A percentile compares a stretch with the other conserved stretches of the same genome.
These are phyloP conservation scores for Phytophthora rubi DNA, from an alignment of 352 stramenopile genomes.

Conservation along the genomic window DNA sequence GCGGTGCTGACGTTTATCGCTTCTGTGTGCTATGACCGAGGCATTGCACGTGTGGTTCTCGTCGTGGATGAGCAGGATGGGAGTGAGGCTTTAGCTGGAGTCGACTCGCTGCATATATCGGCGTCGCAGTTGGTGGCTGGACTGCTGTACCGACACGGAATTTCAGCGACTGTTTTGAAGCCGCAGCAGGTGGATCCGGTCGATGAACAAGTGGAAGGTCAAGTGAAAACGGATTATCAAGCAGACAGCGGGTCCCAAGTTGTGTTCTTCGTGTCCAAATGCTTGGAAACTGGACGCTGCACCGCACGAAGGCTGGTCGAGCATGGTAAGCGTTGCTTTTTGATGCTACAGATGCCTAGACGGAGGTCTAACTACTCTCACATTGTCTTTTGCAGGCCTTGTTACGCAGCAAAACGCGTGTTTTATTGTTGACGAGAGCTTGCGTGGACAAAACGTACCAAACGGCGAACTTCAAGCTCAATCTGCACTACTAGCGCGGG, in stretches of 20 bases:
- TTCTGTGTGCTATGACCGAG: slow-evolving; percentile 21
- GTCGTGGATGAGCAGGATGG: slow-evolving; percentile 6
- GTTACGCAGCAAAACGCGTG: slow-evolving; percentile 21
- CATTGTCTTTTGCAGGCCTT: slow-evolving; percentile 19
- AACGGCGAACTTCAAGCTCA: slow-evolving; percentile 21
- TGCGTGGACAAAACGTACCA: slow-evolving; percentile 15
- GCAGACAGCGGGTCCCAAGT: slow-evolving; percentile 2
- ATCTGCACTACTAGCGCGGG: slow-evolving; percentile 22
- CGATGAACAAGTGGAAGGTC: slow-evolving; percentile 1
- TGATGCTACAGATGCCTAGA: not conserved
- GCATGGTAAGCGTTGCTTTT: slow-evolving; percentile 29
- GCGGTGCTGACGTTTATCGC: slow-evolving; percentile 38
- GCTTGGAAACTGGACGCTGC: slow-evolving; percentile 10
- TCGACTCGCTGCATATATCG: slow-evolving; percentile 6
- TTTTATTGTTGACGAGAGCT: slow-evolving; percentile 53
- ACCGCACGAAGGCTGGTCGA: slow-evolving; percentile 26
- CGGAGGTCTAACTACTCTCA: not conserved
- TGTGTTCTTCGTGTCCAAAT: slow-evolving; percentile 40
- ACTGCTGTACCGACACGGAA: slow-evolving; percentile 47
- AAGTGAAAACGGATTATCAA: not conserved
- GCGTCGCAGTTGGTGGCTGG: slow-evolving; percentile 21
- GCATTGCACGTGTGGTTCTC: slow-evolving; percentile 19
- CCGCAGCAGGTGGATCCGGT: not conserved
- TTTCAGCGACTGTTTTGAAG: slow-evolving; percentile 30
- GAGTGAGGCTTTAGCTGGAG: not conserved